Conservation (phyloP, 2,329 filamentous ascomycete species). For the Ceratocystis destructans region DNA sequence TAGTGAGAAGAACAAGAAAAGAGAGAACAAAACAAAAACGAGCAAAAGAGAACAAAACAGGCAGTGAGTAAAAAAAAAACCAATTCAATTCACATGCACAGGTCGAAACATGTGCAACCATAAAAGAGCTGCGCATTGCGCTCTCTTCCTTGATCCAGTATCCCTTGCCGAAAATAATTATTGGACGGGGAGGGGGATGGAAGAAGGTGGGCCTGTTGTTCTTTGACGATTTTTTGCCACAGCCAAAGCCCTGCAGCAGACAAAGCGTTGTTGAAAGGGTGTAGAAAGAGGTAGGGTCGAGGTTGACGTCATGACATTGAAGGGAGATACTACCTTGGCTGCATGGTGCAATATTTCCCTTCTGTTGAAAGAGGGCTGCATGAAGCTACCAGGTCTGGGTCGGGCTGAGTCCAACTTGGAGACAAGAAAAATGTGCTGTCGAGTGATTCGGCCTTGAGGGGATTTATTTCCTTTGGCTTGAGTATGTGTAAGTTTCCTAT, state of each 20-base stretch:
- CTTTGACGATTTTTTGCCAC: not conserved
- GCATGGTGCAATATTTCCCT: not conserved
- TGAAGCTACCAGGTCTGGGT: not conserved
- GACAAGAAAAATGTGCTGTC: not conserved
- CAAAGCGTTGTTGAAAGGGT: not conserved
- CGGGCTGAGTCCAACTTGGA: not conserved
- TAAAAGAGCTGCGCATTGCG: not conserved
- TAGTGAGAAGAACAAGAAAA: not conserved
- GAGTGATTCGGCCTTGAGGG: not conserved
- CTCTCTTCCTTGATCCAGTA: not conserved
- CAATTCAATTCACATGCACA: not conserved
- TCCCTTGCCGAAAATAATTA: not conserved
- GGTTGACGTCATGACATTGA: not conserved
- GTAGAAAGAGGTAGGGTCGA: not conserved
- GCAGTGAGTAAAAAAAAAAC: not conserved
- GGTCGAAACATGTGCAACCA: not conserved
- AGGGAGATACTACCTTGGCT: not conserved
- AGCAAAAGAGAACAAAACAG: not conserved
- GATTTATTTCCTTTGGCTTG: too few relatives aligned
- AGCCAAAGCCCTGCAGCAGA: conserved; percentile 1
- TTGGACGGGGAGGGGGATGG: not conserved
- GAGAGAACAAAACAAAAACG: not conserved
- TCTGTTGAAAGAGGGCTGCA: not conserved
- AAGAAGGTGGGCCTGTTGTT: not conserved
- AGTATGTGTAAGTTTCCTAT: too few relatives aligned